Evolutionary conservation across 2,329 filamentous ascomycete species (phyloP), one percentile per base, ranked within the genome.

Genomic region (Fusarium transvaalense): DNA sequence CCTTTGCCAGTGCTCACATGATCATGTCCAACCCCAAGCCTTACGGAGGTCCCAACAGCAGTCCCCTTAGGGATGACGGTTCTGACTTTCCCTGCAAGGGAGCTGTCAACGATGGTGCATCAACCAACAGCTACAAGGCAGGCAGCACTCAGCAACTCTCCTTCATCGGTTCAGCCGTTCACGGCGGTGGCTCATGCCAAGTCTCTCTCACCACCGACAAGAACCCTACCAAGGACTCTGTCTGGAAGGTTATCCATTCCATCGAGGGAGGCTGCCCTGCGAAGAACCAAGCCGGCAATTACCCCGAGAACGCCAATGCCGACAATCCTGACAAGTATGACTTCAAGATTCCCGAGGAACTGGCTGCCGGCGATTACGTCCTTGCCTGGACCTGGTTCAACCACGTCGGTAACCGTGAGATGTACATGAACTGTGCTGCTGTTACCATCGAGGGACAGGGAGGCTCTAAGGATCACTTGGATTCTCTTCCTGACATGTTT

Each of bases 371-470:
- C 6, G 86, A 94, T 39, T 94, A 92, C 27, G 92, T 90, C 0
- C 84, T 98, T 7, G 93, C 93, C 0, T 98, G 94, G 94, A 93
- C 93, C 1, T 98, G 96, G 96, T 89, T 97, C 80, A 98, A 98
- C 83, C 91, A 91, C 62, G 76, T 97, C 12, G 96, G 96, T 4
- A 97, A 97, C 82, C 90, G 94, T 1, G 96, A 98, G 77, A 93
- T 97, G 86, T 97, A 98, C 85, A 97, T 97, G 94, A 97, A 97
- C 85, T 99, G 95, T 73, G 93, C 91, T 0, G 88, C 92, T 0
- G 79, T 97, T 47, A 86, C 84, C 0, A 84, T 98, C 25, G 87
- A 87, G 0, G 87, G 87, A 10, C 69, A 66, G 0, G 80, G 79
- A 0, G 86, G 86, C 53, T 78, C 79, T 42, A 73, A 88, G 57